A percentile compares a stretch with the other conserved stretches of the same genome.
Evolutionary conservation across 768 basidiomycete genomes (phyloP).

Genomic region (Lactarius deliciosus): DNA sequence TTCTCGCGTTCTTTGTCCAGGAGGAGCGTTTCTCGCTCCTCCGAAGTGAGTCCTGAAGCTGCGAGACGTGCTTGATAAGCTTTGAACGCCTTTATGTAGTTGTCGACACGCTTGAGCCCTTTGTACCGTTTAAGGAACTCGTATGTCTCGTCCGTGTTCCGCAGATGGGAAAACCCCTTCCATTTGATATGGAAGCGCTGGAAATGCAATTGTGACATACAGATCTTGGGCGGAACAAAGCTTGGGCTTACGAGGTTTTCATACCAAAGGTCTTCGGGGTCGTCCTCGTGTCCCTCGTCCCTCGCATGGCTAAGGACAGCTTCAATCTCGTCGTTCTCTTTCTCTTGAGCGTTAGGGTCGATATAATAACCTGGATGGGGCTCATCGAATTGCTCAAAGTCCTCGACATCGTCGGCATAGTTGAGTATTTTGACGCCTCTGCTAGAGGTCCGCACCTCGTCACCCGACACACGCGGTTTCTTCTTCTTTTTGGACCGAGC

Average conservation of each 20-base stretch:
- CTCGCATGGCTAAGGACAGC: slow-evolving; percentile 83
- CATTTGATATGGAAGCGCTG: slow-evolving; percentile 99
- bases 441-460: slow-evolving; percentile 75
- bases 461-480: slow-evolving; percentile 51
- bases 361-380: slow-evolving; percentile 55
- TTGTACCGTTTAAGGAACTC: slow-evolving; percentile 93
- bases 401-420: slow-evolving; percentile 67
- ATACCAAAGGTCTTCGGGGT: slow-evolving; percentile 80
- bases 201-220: slow-evolving; percentile 28
- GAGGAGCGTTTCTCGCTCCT: slow-evolving; percentile 86
- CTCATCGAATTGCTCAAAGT: slow-evolving; percentile 78
- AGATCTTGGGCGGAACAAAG: slow-evolving; percentile 19
- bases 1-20: slow-evolving; percentile 89
- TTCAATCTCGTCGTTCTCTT: slow-evolving; percentile 88
- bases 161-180: slow-evolving; percentile 97
- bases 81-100: slow-evolving; percentile 94
- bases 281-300: slow-evolving; percentile 76
- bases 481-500: slow-evolving; percentile 87
- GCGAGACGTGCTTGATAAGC: slow-evolving; percentile 63
- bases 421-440: slow-evolving; percentile 81
- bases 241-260: slow-evolving; percentile 68
- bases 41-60: slow-evolving; percentile 67
- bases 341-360: slow-evolving; percentile 49
- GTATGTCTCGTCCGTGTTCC: slow-evolving; percentile 99
- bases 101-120: slow-evolving; percentile 96